Evolutionary conservation across 306 rosid genomes (phyloP).

Genomic region (Vicia sativa): DNA sequence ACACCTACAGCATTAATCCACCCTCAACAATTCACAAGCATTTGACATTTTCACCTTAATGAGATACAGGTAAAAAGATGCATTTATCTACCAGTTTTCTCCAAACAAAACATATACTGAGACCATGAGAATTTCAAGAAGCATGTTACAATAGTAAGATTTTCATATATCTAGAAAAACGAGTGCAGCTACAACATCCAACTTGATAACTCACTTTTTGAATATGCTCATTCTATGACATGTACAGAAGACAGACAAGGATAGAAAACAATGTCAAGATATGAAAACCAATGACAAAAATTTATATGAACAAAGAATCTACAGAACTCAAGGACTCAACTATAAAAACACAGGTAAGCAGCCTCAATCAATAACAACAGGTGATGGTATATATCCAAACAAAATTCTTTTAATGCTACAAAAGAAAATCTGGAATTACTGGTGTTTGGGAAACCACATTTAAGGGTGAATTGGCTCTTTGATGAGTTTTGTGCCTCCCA

Average conservation of each 20-base stretch:
- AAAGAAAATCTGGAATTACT: slow-evolving; percentile 89
- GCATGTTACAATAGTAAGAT: slow-evolving; percentile 9
- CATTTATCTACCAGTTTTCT: slow-evolving; percentile 12
- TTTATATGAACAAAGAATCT: slow-evolving; percentile 39
- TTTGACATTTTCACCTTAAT: neutral
- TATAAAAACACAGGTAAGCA: slow-evolving; percentile 42
- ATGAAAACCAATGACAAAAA: slow-evolving; percentile 38
- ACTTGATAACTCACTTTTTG: slow-evolving; percentile 32
- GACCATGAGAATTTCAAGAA: slow-evolving; percentile 27
- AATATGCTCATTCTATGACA: slow-evolving; percentile 38
- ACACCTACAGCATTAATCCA: neutral
- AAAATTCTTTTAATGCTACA: slow-evolving; percentile 49
- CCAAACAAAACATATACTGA: slow-evolving; percentile 11
- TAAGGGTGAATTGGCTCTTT: slow-evolving; percentile 62
- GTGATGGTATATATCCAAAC: slow-evolving; percentile 36
- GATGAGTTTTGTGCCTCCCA: slow-evolving; percentile 64
- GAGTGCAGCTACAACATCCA: slow-evolving; percentile 24
- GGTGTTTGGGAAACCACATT: slow-evolving; percentile 66
- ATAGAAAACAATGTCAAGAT: slow-evolving; percentile 24
- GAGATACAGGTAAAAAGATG: slow-evolving; percentile 1
- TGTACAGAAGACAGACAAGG: slow-evolving; percentile 32
- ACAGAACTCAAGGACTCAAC: slow-evolving; percentile 45
- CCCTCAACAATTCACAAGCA: neutral
- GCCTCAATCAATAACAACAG: slow-evolving; percentile 42
- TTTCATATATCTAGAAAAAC: slow-evolving; percentile 21